Evolutionary conservation across 805 yeast species (phyloP), one percentile per base, ranked within the genome.

Genomic region (Hanseniaspora clermontiae): DNA sequence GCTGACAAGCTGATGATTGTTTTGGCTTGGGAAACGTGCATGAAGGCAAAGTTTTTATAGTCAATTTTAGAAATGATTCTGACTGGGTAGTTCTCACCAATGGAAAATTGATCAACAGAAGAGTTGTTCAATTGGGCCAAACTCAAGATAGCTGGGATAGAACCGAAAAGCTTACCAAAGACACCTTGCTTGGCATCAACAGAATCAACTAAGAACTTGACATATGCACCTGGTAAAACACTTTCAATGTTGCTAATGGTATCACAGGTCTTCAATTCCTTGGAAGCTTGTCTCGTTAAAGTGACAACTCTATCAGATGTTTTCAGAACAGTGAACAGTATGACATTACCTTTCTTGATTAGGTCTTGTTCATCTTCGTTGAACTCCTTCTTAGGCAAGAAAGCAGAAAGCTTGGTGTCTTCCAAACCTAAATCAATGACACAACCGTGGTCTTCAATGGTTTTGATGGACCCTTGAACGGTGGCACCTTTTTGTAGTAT

Each of bases 401-500:
- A 90, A 0, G 95, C 96, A 32, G 80, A 71, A 9, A 77, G 57
- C 8, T n/a, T 42, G 15, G 27, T 32, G 6, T 75, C 77, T 9
- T 68, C 68, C 51, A 76, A 66, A 37, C 97, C 97, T 42, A 84
- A 68, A 62, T 83, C 84, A 45, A 91, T 70, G 57, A 87, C 79
- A 27, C 81, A 77, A 70, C 98, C 98, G 67, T 88, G 96, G 67
- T 93, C 99, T 74, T 93, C 97, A 27, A 87, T 70, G 49, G 95
- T 83, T 59, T 75, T 77, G 24, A 93, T 81, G 2, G 87, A 74
- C 27, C 82, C 90, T 70, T 93, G 98, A 2, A 93, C 65, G 4
- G 84, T 65, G 15, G 66, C 52, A 58, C 78, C 74, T 46, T 87
- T 88, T 31, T 74, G 63, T 6, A 73, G 69, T 50, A 86, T 69